Base-by-base conservation (phyloP, 75 land plant genomes). In the Gnetum montanum region DNA sequence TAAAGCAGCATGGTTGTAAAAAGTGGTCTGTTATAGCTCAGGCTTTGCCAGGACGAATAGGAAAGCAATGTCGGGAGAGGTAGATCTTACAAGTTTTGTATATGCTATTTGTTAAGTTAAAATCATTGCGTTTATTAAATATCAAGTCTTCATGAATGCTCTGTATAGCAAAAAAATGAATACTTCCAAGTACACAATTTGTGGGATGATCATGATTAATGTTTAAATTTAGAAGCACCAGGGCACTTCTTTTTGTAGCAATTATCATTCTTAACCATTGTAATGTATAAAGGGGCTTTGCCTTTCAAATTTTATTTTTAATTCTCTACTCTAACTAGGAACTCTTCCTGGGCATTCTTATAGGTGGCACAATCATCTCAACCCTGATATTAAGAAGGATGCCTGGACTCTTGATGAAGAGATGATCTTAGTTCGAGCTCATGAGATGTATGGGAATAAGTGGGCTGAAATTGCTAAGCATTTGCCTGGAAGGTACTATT, bases 51-150 rank as follows among this genome's bases (percentile, higher is more conserved):
- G 94, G 94, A 6, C 82, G 94, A 29, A 88, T 88, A 49, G 94
- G 94, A 31, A 88, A 88, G 51, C 94, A 88, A 54, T 88, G 94
- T 43, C 73, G 94, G n/a, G 94, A 88, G 68, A 81, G 92, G 92
- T 87, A 60, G 33, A 29, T 33, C 33, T 31, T 3, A 19, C 3
- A 31, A 2, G 23, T 0, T 31, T 26, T 51, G 54, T 35, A 31
- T 11, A 6, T n/a, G 15, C 19, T 49, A n/a, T n/a, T n/a, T n/a
- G n/a, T n/a, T n/a, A n/a, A n/a, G n/a, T n/a, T n/a, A n/a, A n/a
- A n/a, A n/a, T n/a, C n/a, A n/a, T n/a, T n/a, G n/a, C n/a, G n/a
- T n/a, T n/a, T n/a, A n/a, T n/a, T n/a, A n/a, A n/a, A n/a, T n/a
- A n/a, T n/a, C n/a, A n/a, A n/a, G n/a, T n/a, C n/a, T n/a, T n/a